Conservation (phyloP, 768 basidiomycete genomes). For the Auricularia sp. region DNA sequence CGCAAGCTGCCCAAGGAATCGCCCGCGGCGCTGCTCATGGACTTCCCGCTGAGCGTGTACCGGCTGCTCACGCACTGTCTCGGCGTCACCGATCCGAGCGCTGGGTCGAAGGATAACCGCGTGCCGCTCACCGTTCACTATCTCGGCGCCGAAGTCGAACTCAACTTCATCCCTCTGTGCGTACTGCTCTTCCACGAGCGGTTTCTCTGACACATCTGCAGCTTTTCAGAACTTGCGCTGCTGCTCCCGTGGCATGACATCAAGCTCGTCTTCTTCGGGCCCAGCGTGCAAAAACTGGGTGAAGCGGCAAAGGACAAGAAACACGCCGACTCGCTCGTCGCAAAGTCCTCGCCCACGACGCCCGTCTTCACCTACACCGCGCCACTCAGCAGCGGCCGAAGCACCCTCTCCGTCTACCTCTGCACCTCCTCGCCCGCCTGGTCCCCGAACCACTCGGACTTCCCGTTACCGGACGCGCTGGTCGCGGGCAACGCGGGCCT, state of each 20-base stretch:
- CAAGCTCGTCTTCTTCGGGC: not conserved
- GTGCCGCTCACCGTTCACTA: not conserved
- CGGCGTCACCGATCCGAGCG: not conserved
- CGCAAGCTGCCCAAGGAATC: not conserved
- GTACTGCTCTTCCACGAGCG: not conserved
- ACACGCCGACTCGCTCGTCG: not conserved
- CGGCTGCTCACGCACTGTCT: not conserved
- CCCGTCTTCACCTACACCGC: not conserved
- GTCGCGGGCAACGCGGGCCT: not conserved
- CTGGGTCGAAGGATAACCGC: not conserved
- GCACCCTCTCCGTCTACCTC: not conserved
- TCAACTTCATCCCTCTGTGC: conserved; percentile 4
- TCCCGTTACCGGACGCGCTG: not conserved
- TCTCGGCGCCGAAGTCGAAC: conserved; percentile 2
- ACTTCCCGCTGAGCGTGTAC: conserved; percentile 5
- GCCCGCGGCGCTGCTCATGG: conserved; percentile 5
- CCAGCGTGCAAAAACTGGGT: not conserved
- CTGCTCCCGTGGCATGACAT: conserved; percentile 3
- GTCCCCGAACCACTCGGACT: not conserved
- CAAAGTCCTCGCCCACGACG: not conserved
- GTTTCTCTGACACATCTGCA: not conserved
- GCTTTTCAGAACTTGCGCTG: conserved; percentile 4
- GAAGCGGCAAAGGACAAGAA: not conserved
- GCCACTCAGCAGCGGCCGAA: not conserved
- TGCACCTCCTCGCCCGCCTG: not conserved